phyloP scores from a whole-genome alignment of 305 asterid genomes.

The Andrographis paniculata region DNA sequence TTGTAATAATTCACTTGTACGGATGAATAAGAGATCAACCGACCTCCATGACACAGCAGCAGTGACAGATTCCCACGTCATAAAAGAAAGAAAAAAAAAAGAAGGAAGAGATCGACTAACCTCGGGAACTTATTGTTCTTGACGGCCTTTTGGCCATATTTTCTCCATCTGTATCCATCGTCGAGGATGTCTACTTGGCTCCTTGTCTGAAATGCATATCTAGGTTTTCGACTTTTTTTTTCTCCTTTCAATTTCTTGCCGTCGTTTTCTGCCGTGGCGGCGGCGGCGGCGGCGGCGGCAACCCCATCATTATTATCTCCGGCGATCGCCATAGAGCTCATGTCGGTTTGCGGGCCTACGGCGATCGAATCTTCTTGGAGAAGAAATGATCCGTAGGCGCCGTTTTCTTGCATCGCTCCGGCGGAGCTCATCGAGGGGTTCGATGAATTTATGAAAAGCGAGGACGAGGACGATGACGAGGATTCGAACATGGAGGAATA shows the following conservation, averaged over 20 bases:
- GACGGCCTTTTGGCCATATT: constrained; percentile 82
- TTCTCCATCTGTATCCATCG: constrained; percentile 89
- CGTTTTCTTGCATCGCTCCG: constrained; percentile 19
- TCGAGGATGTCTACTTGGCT: constrained; percentile 85
- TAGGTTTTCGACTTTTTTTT: constrained; percentile 44
- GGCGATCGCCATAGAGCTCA: too few relatives aligned
- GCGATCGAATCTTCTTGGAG: too few relatives aligned
- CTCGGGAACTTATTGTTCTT: constrained; percentile 77
- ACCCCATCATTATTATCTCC: too few relatives aligned
- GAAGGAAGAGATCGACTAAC: constrained; percentile 19
- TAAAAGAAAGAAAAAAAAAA: not conserved
- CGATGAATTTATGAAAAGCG: constrained; percentile 18
- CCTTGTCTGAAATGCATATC: constrained; percentile 69
- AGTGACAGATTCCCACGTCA: too few relatives aligned
- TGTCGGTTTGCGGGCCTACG: too few relatives aligned
- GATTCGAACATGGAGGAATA: constrained; percentile 18
- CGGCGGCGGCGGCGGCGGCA: constrained; percentile 18
- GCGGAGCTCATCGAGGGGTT: constrained; percentile 7
- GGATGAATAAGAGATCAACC: too few relatives aligned
- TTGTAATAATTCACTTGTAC: too few relatives aligned
- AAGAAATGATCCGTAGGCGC: constrained; percentile 15
- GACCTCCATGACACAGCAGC: too few relatives aligned
- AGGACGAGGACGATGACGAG: constrained; percentile 23
- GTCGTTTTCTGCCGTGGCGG: constrained; percentile 17
- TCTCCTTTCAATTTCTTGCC: constrained; percentile 32